These are phyloP conservation scores for Fraxinus floribunda DNA, from an alignment of 305 asterid species.

Conservation along the genomic window DNA sequence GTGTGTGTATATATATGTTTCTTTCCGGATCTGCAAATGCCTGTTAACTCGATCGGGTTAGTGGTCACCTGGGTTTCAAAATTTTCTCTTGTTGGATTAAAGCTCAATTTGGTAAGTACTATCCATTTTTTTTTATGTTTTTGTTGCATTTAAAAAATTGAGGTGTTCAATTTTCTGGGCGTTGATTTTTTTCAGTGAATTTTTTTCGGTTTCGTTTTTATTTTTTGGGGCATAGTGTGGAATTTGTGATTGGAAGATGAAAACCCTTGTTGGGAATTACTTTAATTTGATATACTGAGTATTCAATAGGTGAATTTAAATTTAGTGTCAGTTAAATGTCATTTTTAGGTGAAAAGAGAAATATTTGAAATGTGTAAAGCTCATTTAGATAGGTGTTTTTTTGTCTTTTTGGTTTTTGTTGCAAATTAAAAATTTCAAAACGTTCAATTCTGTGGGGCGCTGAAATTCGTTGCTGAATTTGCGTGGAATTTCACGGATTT, in stretches of 20 bases:
- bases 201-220: background rate
- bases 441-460: background rate
- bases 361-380: conserved; percentile 25
- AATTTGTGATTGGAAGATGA: background rate
- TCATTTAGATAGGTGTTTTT: conserved; percentile 34
- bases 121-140: background rate
- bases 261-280: background rate
- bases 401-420: background rate
- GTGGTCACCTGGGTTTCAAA: conserved; percentile 9
- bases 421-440: background rate
- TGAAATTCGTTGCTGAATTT: background rate
- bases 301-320: background rate
- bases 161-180: background rate
- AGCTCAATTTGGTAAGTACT: conserved; percentile 5
- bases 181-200: background rate
- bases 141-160: background rate
- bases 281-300: background rate
- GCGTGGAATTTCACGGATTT: background rate
- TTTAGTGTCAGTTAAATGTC: background rate
- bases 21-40: conserved; percentile 45
- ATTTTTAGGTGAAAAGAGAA: background rate
- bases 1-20: background rate
- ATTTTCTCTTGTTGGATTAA: conserved; percentile 24
- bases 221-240: background rate
- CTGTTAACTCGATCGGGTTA: conserved; percentile 36